Percentiles rank a stretch among this genome's conserved stretches.
phyloP scores from a whole-genome alignment of 768 basidiomycete species.

The Termitomyces sp. region DNA sequence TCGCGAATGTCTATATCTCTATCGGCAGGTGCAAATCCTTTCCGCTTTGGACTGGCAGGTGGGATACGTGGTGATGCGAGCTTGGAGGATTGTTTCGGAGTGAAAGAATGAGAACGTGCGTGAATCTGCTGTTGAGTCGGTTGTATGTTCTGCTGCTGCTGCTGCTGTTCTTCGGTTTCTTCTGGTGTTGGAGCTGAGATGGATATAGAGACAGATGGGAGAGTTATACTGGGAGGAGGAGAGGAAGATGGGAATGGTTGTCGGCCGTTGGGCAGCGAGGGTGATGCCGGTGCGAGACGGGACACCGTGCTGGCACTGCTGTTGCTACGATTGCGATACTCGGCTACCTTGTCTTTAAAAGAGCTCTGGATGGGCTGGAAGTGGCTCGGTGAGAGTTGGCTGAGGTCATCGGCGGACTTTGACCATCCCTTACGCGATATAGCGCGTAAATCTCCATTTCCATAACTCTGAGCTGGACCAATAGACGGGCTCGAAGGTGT shows the following conservation, averaged over 20 bases:
- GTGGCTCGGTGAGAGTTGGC: slow-evolving; percentile 39
- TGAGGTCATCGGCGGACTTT: slow-evolving; percentile 75
- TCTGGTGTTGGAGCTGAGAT: slow-evolving; percentile 41
- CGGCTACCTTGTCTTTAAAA: slow-evolving; percentile 60
- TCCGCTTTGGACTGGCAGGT: slow-evolving; percentile 54
- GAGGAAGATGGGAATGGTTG: slow-evolving; percentile 28
- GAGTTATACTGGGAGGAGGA: slow-evolving; percentile 32
- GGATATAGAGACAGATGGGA: slow-evolving; percentile 43
- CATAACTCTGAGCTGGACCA: slow-evolving; percentile 16
- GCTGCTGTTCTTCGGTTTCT: slow-evolving; percentile 12
- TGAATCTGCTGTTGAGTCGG: slow-evolving; percentile 47
- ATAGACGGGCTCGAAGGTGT: slow-evolving; percentile 35
- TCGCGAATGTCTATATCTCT: slow-evolving; percentile 23
- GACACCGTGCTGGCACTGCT: slow-evolving; percentile 46
- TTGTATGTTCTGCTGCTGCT: background rate
- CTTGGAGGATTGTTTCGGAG: slow-evolving; percentile 69
- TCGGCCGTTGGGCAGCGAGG: slow-evolving; percentile 35
- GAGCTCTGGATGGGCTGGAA: slow-evolving; percentile 40
- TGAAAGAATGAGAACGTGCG: slow-evolving; percentile 66
- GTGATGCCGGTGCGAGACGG: slow-evolving; percentile 31
- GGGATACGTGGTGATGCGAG: slow-evolving; percentile 52
- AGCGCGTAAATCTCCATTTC: slow-evolving; percentile 62
- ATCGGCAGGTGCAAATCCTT: slow-evolving; percentile 44
- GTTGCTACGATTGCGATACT: slow-evolving; percentile 61
- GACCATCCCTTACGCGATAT: slow-evolving; percentile 78